Percentiles rank a stretch among this genome's conserved stretches.
phyloP scores from a whole-genome alignment of 2,329 filamentous ascomycete species.

The Pleurostoma richardsiae region DNA sequence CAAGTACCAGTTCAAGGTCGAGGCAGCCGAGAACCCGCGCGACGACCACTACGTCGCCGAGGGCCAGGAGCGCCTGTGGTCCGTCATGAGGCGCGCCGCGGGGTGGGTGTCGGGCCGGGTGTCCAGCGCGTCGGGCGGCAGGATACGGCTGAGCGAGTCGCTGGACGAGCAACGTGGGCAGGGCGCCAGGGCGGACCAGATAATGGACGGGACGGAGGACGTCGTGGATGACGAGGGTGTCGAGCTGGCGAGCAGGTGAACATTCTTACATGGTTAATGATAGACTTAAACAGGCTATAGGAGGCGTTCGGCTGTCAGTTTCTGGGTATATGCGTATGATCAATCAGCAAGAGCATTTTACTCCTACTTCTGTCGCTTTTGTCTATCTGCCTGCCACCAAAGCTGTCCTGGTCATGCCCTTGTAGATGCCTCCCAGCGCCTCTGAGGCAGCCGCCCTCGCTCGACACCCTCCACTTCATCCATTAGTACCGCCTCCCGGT shows the following conservation, averaged over 20 bases:
- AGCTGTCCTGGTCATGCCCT: too few relatives aligned
- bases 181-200: conserved; percentile 20
- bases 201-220: conserved; percentile 48
- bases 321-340: too few relatives aligned
- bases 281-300: too few relatives aligned
- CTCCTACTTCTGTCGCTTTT: too few relatives aligned
- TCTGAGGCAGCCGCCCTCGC: too few relatives aligned
- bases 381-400: too few relatives aligned
- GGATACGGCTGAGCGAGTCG: conserved; percentile 44
- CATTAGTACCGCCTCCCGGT: too few relatives aligned
- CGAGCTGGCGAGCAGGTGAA: conserved; percentile 7
- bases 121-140: conserved; percentile 46
- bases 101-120: conserved; percentile 56
- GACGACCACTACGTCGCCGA: conserved; percentile 51
- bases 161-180: conserved; percentile 25
- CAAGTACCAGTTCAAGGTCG: conserved; percentile 95
- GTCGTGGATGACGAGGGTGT: conserved; percentile 31
- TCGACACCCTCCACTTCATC: too few relatives aligned
- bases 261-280: too few relatives aligned
- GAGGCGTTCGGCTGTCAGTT: too few relatives aligned
- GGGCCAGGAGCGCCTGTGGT: conserved; percentile 63
- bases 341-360: too few relatives aligned
- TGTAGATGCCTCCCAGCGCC: too few relatives aligned
- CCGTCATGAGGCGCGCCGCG: conserved; percentile 43
- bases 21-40: conserved; percentile 72